phyloP scores from a whole-genome alignment of 176 grass and related monocot species.

The Eremochloa ophiuroides region DNA sequence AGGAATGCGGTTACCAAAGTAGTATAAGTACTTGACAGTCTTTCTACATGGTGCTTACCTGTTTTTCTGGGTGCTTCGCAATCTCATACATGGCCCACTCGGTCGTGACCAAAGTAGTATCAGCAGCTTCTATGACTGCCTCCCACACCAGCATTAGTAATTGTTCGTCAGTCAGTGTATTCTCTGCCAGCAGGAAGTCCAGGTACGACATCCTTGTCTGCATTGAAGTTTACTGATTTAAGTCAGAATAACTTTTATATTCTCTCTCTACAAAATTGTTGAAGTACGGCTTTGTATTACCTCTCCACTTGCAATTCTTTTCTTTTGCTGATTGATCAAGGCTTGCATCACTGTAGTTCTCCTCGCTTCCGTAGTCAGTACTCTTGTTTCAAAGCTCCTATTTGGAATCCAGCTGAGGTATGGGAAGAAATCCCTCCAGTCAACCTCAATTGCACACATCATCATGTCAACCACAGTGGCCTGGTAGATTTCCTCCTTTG shows the following conservation, averaged over 20 bases:
- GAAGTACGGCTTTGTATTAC: slow-evolving; percentile 15
- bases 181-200: slow-evolving; percentile 64
- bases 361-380: slow-evolving; percentile 37
- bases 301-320: slow-evolving; percentile 56
- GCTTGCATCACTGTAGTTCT: slow-evolving; percentile 46
- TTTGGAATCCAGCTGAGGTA: slow-evolving; percentile 89
- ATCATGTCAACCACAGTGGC: slow-evolving; percentile 62
- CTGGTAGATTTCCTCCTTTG: slow-evolving; percentile 56
- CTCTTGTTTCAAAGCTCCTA: slow-evolving; percentile 56
- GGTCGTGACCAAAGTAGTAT: slow-evolving; percentile 65
- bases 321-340: slow-evolving; percentile 62
- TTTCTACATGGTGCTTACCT: slow-evolving; percentile 34
- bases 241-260: neutral
- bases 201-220: slow-evolving; percentile 63
- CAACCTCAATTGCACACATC: slow-evolving; percentile 79
- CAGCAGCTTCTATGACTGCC: slow-evolving; percentile 64
- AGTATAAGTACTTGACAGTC: slow-evolving; percentile 16
- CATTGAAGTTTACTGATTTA: neutral
- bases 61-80: slow-evolving; percentile 59
- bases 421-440: slow-evolving; percentile 98
- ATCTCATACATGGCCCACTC: slow-evolving; percentile 96
- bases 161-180: slow-evolving; percentile 61
- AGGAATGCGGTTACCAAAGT: neutral
- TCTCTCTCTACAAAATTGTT: neutral
- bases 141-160: slow-evolving; percentile 66